Base-by-base conservation (phyloP, 2,329 filamentous ascomycete genomes). In the Fusarium aywerte region DNA sequence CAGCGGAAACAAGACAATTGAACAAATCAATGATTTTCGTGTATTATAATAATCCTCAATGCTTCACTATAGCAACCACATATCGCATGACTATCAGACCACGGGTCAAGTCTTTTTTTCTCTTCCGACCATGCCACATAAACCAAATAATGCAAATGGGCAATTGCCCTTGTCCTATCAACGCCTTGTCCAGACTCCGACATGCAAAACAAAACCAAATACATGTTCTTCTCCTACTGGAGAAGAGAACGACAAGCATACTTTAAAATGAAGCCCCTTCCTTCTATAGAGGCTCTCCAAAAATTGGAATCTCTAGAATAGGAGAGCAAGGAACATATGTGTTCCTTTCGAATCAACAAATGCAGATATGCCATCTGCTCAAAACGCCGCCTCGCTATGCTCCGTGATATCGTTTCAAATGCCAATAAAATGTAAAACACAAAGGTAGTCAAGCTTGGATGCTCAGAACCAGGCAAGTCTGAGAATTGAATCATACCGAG, bases 311-410 rank as follows among this genome's bases (percentile, higher is more conserved):
- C 43, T 72, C 62, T 50, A 71, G 42, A 44, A 27, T 36, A 58
- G 39, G 53, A 29, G 33, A 27, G 33, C 38, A 56, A 58, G 54
- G 56, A 61, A 31, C 32, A 50, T 57, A 42, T 35, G 54, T 55
- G 58, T 53, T 68, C 56, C 62, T 52, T 58, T 47, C 58, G 59
- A 65, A 72, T 67, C 29, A 70, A 66, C 47, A 65, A 71, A 73
- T 68, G 64, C 48, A 72, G 64, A 68, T 63, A 47, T 56, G 58
- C 57, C 62, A 62, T 68, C 70, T 68, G 64, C 67, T 71, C 69
- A 59, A 58, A 77, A 80, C 78, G 76, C 78, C 78, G 56, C 67
- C 62, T 77, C 79, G 79, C 79, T 80, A 80, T 80, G 78, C 78
- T 77, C 75, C 74, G 44, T 74, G 67, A 73, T 70, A 74, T 68